These are phyloP conservation scores for Aspergillus conjunctus DNA, from an alignment of 495 filamentous ascomycete genomes.

Conservation along the genomic window DNA sequence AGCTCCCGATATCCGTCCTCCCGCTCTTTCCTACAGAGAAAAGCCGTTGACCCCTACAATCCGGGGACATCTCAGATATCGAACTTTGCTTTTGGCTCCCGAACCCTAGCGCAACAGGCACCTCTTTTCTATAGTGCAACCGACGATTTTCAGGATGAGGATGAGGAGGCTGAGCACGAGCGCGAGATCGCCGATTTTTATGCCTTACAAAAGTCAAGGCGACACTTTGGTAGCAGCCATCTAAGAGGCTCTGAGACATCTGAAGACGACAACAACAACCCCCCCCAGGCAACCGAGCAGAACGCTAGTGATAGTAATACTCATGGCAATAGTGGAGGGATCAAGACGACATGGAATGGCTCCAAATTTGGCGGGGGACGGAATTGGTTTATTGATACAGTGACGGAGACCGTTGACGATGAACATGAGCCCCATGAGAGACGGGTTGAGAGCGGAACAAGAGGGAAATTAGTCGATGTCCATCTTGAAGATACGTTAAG, in stretches of 20 bases:
- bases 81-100: constrained; percentile 75
- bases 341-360: constrained; percentile 58
- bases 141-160: constrained; percentile 82
- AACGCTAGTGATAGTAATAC: constrained; percentile 35
- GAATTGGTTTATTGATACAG: constrained; percentile 32
- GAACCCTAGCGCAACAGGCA: constrained; percentile 69
- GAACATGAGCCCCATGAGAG: constrained; percentile 37
- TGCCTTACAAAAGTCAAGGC: constrained; percentile 83
- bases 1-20: constrained; percentile 51
- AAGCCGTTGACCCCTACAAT: constrained; percentile 72
- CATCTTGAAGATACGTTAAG: constrained; percentile 71
- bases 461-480: constrained; percentile 81
- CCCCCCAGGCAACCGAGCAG: constrained; percentile 58
- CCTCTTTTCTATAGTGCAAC: constrained; percentile 90
- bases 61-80: constrained; percentile 66
- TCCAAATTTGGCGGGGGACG: constrained; percentile 34
- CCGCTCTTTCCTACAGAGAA: constrained; percentile 53
- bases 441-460: constrained; percentile 58
- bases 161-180: constrained; percentile 88
- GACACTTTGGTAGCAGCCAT: constrained; percentile 79
- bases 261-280: constrained; percentile 58
- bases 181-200: constrained; percentile 92
- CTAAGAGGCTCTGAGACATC: constrained; percentile 81
- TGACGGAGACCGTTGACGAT: constrained; percentile 36
- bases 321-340: constrained; percentile 45